A percentile compares a stretch with the other conserved stretches of the same genome.
Evolutionary conservation across 2,329 filamentous ascomycete genomes (phyloP).

Genomic region (Beauveria australis): DNA sequence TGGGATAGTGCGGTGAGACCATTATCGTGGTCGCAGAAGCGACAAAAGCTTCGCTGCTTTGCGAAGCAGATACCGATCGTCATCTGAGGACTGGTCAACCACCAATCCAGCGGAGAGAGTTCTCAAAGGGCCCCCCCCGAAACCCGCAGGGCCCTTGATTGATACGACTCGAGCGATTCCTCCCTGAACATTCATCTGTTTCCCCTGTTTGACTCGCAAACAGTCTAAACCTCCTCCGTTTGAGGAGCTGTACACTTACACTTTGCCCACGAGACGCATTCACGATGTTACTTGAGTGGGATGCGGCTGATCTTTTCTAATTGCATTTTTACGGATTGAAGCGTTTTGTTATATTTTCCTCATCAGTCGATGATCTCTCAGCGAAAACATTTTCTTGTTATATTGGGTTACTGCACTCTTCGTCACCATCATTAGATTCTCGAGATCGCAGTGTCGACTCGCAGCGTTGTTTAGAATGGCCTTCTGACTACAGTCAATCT

Average conservation of each 20-base stretch:
- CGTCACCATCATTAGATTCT: constrained; percentile 4
- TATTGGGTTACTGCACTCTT: constrained; percentile 1
- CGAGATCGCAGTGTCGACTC: background rate
- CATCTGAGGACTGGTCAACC: background rate
- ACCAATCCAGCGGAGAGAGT: background rate
- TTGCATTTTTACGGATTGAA: constrained; percentile 9
- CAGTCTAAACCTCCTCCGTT: background rate
- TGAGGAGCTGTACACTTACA: constrained; percentile 3
- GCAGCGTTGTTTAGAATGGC: background rate
- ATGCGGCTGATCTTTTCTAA: background rate
- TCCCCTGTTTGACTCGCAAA: background rate
- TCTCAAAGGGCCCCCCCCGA: background rate
- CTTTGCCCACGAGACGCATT: background rate
- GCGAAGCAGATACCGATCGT: background rate
- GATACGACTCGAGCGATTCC: background rate
- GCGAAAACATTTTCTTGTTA: background rate
- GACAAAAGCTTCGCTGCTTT: constrained; percentile 11
- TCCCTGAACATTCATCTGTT: background rate
- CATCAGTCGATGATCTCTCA: background rate
- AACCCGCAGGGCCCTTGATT: too few relatives aligned
- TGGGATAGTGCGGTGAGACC: constrained; percentile 22
- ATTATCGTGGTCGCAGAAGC: constrained; percentile 15
- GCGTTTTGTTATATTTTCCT: constrained; percentile 8
- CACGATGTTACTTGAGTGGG: background rate
- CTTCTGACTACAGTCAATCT: background rate